A percentile compares a stretch with the other conserved stretches of the same genome.
These are phyloP conservation scores for Talaromyces sp. DNA, from an alignment of 2,329 filamentous ascomycete species.

Conservation along the genomic window DNA sequence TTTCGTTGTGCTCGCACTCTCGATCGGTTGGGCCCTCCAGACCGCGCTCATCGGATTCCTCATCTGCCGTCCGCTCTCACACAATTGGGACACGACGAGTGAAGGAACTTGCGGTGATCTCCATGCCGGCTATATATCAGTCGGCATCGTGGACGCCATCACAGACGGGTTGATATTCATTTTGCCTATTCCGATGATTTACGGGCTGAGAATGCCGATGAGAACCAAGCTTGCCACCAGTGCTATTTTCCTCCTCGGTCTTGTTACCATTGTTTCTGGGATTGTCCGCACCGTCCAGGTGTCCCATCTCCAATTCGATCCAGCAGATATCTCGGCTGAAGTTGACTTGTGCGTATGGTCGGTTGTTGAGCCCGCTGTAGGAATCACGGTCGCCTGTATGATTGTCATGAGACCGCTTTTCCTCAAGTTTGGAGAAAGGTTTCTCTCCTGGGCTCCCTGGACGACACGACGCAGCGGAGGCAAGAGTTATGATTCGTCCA, in stretches of 20 bases:
- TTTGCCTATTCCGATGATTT: neutral
- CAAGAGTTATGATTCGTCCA: neutral
- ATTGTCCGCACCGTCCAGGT: neutral
- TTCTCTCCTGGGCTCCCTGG: slow-evolving; percentile 3
- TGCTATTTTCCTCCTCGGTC: neutral
- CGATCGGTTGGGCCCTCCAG: neutral
- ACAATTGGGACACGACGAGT: neutral
- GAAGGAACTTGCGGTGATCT: slow-evolving; percentile 1
- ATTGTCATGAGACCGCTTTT: slow-evolving; percentile 3
- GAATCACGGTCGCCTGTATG: slow-evolving; percentile 5
- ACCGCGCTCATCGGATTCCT: slow-evolving; percentile 3
- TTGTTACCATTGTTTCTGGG: neutral
- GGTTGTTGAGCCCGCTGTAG: neutral
- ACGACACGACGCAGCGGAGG: neutral
- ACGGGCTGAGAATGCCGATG: neutral
- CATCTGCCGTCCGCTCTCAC: slow-evolving; percentile 1
- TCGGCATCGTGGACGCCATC: neutral
- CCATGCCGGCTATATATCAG: neutral
- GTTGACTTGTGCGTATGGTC: slow-evolving; percentile 2
- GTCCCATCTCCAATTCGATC: neutral
- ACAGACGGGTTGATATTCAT: neutral
- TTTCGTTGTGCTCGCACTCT: neutral
- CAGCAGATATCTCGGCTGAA: neutral
- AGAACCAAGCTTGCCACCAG: neutral
- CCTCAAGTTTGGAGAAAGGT: neutral